Conservation (phyloP, 2,329 filamentous ascomycete species). For the Raffaelea albimanens region DNA sequence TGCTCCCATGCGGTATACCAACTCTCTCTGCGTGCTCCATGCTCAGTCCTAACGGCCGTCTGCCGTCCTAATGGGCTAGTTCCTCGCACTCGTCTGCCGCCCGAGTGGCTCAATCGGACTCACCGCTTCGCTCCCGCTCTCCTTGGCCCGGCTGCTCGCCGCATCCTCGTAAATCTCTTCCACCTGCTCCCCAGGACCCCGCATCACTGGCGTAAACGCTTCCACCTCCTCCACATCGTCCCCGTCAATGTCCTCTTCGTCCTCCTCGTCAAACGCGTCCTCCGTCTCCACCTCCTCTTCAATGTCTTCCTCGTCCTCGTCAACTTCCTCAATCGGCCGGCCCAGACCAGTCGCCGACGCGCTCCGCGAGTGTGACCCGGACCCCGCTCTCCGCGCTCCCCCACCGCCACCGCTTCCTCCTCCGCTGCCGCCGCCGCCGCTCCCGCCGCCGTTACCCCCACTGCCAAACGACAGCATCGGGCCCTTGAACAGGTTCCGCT, state of each 20-base stretch:
- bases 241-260: constrained; percentile 24
- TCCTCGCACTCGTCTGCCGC: too few relatives aligned
- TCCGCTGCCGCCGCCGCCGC: constrained; percentile 9
- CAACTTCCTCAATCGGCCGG: constrained; percentile 64
- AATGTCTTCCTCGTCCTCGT: constrained; percentile 50
- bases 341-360: constrained; percentile 56
- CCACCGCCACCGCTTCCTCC: constrained; percentile 11
- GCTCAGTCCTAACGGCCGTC: too few relatives aligned
- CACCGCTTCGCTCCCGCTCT: neutral
- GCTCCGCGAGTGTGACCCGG: constrained; percentile 38
- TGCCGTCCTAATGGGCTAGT: too few relatives aligned
- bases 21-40: too few relatives aligned
- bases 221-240: constrained; percentile 49
- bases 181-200: constrained; percentile 32
- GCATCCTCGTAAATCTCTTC: constrained; percentile 37
- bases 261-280: constrained; percentile 24
- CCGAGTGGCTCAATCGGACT: too few relatives aligned
- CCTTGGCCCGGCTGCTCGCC: neutral
- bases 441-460: constrained; percentile 26
- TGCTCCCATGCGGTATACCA: too few relatives aligned
- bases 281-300: constrained; percentile 23
- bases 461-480: constrained; percentile 53
- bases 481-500: constrained; percentile 74
- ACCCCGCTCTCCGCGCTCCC: constrained; percentile 26
- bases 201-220: constrained; percentile 42